Evolutionary conservation across 805 yeast genomes (phyloP).

Genomic region (Candida montana): DNA sequence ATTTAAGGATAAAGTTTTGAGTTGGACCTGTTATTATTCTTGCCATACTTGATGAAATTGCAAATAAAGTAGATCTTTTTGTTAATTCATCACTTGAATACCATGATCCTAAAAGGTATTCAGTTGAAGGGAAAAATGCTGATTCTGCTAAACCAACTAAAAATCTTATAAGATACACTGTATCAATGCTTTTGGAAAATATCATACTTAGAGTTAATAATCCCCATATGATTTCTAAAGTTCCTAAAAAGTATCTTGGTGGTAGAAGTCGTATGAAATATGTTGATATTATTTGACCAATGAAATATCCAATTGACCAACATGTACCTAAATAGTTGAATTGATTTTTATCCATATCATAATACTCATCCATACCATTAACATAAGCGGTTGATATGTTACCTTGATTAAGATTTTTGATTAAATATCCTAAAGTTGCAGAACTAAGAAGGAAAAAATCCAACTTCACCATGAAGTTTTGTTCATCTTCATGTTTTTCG

Average conservation of each 20-base stretch:
- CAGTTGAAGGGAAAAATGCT: constrained; percentile 45
- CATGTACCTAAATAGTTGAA: constrained; percentile 38
- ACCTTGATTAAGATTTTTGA: constrained; percentile 36
- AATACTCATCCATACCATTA: constrained; percentile 41
- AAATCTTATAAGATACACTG: constrained; percentile 29
- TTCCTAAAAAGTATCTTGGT: constrained; percentile 38
- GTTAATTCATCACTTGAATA: constrained; percentile 28
- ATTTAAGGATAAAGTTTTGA: constrained; percentile 27
- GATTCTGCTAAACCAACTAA: constrained; percentile 39
- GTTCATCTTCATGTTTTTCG: constrained; percentile 32
- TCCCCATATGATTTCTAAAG: constrained; percentile 40
- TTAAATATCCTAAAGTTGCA: constrained; percentile 39
- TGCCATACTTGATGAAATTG: constrained; percentile 28
- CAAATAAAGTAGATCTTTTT: constrained; percentile 29
- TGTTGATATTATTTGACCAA: constrained; percentile 43
- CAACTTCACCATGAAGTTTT: constrained; percentile 27
- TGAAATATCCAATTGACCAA: constrained; percentile 44
- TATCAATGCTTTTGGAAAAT: constrained; percentile 18
- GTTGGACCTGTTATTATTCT: constrained; percentile 32
- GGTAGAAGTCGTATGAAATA: constrained; percentile 33
- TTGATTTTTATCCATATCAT: constrained; percentile 35
- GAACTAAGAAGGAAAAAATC: constrained; percentile 36
- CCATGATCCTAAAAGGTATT: constrained; percentile 35
- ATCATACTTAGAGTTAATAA: constrained; percentile 32
- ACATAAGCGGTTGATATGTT: constrained; percentile 43